Evolutionary conservation across 2,329 filamentous ascomycete species (phyloP).

Genomic region (Pezicula radicicola): DNA sequence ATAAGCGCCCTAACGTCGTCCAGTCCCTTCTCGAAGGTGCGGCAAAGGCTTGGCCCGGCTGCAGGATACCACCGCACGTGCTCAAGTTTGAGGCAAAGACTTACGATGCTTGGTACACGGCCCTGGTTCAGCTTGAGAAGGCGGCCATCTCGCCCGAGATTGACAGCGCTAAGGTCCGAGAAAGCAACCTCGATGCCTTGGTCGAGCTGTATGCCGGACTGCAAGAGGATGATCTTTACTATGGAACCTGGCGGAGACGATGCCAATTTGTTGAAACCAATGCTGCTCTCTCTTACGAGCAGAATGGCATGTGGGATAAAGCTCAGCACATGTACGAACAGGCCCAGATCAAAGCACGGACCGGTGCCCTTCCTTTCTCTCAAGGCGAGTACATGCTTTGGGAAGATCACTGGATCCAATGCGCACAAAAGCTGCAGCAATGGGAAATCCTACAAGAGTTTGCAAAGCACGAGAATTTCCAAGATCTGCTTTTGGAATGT

Average conservation of each 20-base stretch:
- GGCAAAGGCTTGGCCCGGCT: constrained; percentile 78
- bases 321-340: constrained; percentile 95
- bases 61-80: constrained; percentile 92
- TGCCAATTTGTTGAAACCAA: constrained; percentile 98
- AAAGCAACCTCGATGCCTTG: constrained; percentile 95
- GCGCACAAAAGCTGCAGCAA: constrained; percentile 96
- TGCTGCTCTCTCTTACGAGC: constrained; percentile 93
- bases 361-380: constrained; percentile 92
- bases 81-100: constrained; percentile 93
- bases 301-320: constrained; percentile 99
- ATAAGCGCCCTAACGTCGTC: constrained; percentile 92
- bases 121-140: constrained; percentile 85
- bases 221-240: constrained; percentile 95
- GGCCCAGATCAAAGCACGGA: constrained; percentile 94
- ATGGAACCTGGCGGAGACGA: constrained; percentile 91
- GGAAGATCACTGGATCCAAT: constrained; percentile 99
- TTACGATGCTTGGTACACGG: constrained; percentile 97
- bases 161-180: constrained; percentile 79
- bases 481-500: constrained; percentile 91
- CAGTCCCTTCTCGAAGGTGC: constrained; percentile 88
- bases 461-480: constrained; percentile 97
- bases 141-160: constrained; percentile 74
- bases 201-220: constrained; percentile 87
- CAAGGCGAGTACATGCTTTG: constrained; percentile 98
- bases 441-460: constrained; percentile 99